Evolutionary conservation across 2,329 filamentous ascomycete genomes (phyloP), one percentile per base, ranked within the genome.

Genomic region (Colletotrichum cuscutae): DNA sequence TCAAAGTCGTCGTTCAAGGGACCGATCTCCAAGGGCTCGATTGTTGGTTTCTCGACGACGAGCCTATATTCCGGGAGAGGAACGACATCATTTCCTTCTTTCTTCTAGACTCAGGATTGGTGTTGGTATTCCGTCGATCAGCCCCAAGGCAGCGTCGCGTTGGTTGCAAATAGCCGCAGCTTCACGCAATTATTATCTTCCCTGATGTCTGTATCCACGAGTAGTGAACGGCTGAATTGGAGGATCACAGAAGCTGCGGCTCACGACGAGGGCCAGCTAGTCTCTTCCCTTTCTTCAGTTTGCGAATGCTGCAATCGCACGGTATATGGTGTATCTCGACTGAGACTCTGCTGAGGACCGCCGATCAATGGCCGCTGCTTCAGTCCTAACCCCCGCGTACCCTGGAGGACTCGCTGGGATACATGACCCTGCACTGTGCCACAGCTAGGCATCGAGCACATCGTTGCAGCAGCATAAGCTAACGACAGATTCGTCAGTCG

Each of bases 401-500:
- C 32, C 24, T 53, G 59, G 42, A 59, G 65, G 70, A 65, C 56
- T 46, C 65, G 58, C 60, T 60, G 46, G 69, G 53, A 63, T 69
- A 46, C 53, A 60, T 32, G 26, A 11, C 58, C 58, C 37, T 58
- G 58, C 49, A 61, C 63, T 32, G 59, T 46, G 30, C 57, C 57
- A 30, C 49, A 26, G 49, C 35, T 24, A 68, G 37, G 70, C 54
- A 54, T 69, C 60, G 6, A 52, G 28, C 56, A 37, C 61, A 60
- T 70, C 54, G 54, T 65, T 26, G 66, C 61, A 61, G 66, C 54
- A 61, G 60, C 70, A 61, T 72, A 70, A 66, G 60, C 66, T 68
- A 72, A 42, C 37, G 54, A 72, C 66, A 37, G 49, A 70, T 70
- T 70, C 66, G 66, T 70, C 57, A 70, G 70, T 56, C 70, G 70